Percentiles rank a stretch among this genome's conserved stretches.
These are phyloP conservation scores for Rhodotorula sp. DNA, from an alignment of 1,284 basidiomycete species.

Conservation along the genomic window DNA sequence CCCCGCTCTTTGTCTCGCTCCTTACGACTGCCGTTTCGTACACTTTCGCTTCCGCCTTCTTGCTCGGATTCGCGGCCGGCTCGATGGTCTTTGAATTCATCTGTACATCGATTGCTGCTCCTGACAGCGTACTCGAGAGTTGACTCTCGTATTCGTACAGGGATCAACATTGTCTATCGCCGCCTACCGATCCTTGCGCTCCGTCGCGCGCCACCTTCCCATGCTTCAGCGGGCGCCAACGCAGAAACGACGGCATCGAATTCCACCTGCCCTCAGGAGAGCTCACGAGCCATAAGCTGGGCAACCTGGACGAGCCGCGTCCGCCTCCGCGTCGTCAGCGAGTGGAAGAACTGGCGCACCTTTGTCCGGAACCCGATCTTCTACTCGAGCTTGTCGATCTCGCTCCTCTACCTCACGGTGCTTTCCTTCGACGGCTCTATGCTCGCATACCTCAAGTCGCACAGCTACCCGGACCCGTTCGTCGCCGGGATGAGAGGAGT, in stretches of 20 bases:
- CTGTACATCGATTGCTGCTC: conserved; percentile 27
- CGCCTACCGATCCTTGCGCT: conserved; percentile 46
- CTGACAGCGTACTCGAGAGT: not conserved
- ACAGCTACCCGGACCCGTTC: conserved; percentile 56
- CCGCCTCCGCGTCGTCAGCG: not conserved
- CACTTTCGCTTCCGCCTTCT: conserved; percentile 41
- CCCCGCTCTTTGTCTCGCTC: conserved; percentile 60
- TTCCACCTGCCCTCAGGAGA: not conserved
- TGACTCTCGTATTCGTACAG: not conserved
- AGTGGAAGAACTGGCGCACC: conserved; percentile 52
- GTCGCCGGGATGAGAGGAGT: conserved; percentile 59
- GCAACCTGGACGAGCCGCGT: not conserved
- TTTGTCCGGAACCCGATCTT: conserved; percentile 56
- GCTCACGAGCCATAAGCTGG: too few relatives aligned
- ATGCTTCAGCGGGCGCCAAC: not conserved
- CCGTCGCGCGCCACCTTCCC: not conserved
- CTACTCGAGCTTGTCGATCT: conserved; percentile 54
- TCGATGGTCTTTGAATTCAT: conserved; percentile 47
- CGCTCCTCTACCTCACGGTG: conserved; percentile 57
- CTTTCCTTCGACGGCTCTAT: conserved; percentile 58
- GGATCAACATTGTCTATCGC: conserved; percentile 49
- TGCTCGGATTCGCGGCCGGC: conserved; percentile 44
- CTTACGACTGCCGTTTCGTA: conserved; percentile 51
- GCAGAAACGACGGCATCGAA: not conserved
- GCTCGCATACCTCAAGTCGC: conserved; percentile 56